A percentile compares a stretch with the other conserved stretches of the same genome.
These are phyloP conservation scores for Antrodiella citrinella DNA, from an alignment of 768 basidiomycete genomes.

Conservation along the genomic window DNA sequence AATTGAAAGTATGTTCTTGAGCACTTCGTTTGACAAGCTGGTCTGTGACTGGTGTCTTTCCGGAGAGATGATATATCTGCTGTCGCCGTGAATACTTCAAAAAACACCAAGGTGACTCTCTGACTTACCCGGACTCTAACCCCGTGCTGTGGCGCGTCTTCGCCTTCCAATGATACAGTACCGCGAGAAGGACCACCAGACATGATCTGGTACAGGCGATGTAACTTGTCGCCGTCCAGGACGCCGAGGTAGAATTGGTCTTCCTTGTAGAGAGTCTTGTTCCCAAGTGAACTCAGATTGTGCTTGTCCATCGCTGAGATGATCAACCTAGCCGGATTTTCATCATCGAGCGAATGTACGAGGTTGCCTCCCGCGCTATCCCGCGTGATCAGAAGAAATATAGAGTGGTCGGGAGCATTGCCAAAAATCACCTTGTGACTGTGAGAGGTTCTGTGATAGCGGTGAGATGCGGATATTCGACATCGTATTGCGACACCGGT, in stretches of 20 bases:
- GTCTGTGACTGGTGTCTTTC: too few species aligned
- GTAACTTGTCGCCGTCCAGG: slow-evolving; percentile 24
- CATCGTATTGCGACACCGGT: slow-evolving; percentile 10
- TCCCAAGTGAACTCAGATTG: slow-evolving; percentile 17
- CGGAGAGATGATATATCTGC: too few species aligned
- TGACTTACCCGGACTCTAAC: slow-evolving; percentile 40
- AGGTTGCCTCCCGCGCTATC: slow-evolving; percentile 66
- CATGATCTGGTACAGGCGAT: slow-evolving; percentile 47
- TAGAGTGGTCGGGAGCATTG: neutral
- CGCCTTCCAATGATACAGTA: slow-evolving; percentile 49
- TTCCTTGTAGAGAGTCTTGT: slow-evolving; percentile 33
- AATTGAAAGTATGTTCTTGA: too few species aligned
- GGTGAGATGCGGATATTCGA: slow-evolving; percentile 32
- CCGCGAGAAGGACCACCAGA: slow-evolving; percentile 71
- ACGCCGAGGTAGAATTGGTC: slow-evolving; percentile 50
- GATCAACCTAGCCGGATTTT: slow-evolving; percentile 56
- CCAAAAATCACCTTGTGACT: slow-evolving; percentile 42
- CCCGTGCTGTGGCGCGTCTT: slow-evolving; percentile 42
- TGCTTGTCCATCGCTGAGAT: slow-evolving; percentile 41
- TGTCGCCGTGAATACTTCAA: too few species aligned
- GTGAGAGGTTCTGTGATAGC: slow-evolving; percentile 35
- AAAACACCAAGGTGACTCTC: too few species aligned
- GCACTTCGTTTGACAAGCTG: too few species aligned
- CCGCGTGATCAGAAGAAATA: neutral
- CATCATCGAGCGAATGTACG: slow-evolving; percentile 44